Conservation (phyloP, 1,284 basidiomycete genomes). For the Thelephora terrestris region DNA sequence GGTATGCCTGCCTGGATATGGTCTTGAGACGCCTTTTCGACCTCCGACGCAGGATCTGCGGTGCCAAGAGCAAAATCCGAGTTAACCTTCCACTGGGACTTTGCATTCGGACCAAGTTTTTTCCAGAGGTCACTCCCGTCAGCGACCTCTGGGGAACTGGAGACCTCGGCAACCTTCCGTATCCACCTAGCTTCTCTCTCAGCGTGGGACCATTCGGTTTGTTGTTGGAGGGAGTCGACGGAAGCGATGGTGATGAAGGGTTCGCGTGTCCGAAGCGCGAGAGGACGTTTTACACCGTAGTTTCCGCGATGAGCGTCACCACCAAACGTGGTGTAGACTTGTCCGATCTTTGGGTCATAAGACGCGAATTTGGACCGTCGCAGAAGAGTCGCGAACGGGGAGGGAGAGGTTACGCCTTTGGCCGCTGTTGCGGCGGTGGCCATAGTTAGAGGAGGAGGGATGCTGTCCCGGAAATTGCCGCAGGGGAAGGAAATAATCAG, state of each 20-base stretch:
- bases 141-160: constrained; percentile 28
- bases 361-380: constrained; percentile 69
- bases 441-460: constrained; percentile 6
- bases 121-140: constrained; percentile 24
- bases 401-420: constrained; percentile 25
- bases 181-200: constrained; percentile 55
- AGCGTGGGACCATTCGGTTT: constrained; percentile 64
- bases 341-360: constrained; percentile 61
- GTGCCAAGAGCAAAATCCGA: constrained; percentile 32
- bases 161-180: constrained; percentile 54
- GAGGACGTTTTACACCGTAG: constrained; percentile 71
- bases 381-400: constrained; percentile 61
- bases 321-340: constrained; percentile 59
- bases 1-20: constrained; percentile 8
- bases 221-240: constrained; percentile 61
- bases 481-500: too few species aligned
- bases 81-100: constrained; percentile 32
- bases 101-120: constrained; percentile 23
- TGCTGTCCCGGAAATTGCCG: neutral
- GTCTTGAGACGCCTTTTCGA: neutral
- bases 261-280: constrained; percentile 46
- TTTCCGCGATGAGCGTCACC: constrained; percentile 64
- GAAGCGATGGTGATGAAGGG: constrained; percentile 47
- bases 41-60: neutral
- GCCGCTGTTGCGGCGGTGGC: constrained; percentile 26